Evolutionary conservation across 1,284 basidiomycete genomes (phyloP).

Genomic region (Coniferiporia weirii): DNA sequence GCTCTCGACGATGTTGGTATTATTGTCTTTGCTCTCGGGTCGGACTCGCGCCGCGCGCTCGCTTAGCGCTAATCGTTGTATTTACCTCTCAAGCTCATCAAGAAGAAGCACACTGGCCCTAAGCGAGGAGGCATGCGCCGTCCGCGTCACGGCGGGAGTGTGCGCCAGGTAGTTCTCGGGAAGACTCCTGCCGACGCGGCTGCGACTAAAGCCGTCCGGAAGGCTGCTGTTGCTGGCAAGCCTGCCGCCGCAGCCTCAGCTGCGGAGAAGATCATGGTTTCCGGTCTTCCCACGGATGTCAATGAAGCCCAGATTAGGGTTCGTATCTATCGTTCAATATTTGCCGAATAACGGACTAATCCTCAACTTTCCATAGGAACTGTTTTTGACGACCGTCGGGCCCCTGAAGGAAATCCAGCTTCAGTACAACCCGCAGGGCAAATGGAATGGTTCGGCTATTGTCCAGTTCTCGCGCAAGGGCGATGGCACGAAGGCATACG

Average conservation of each 20-base stretch:
- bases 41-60: slow-evolving; percentile 21
- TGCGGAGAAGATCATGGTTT: slow-evolving; percentile 92
- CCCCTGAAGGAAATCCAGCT: slow-evolving; percentile 80
- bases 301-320: slow-evolving; percentile 93
- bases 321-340: slow-evolving; percentile 24
- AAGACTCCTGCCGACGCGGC: slow-evolving; percentile 40
- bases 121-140: slow-evolving; percentile 45
- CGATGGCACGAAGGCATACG: slow-evolving; percentile 88
- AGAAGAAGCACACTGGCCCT: slow-evolving; percentile 46
- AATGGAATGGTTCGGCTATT: slow-evolving; percentile 86
- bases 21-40: slow-evolving; percentile 19
- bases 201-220: slow-evolving; percentile 35
- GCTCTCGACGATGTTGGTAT: slow-evolving; percentile 80
- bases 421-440: slow-evolving; percentile 80
- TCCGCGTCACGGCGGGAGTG: slow-evolving; percentile 35
- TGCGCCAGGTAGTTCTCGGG: slow-evolving; percentile 49
- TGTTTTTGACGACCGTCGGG: slow-evolving; percentile 90
- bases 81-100: slow-evolving; percentile 60
- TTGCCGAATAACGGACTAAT: background rate
- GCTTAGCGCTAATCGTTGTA: slow-evolving; percentile 19
- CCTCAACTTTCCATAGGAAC: slow-evolving; percentile 54
- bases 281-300: slow-evolving; percentile 92
- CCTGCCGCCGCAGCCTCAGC: slow-evolving; percentile 32
- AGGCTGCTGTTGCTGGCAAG: slow-evolving; percentile 31
- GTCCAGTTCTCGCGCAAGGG: slow-evolving; percentile 85